phyloP scores from a whole-genome alignment of 179 eudicot species.

The Spinacia oleracea region DNA sequence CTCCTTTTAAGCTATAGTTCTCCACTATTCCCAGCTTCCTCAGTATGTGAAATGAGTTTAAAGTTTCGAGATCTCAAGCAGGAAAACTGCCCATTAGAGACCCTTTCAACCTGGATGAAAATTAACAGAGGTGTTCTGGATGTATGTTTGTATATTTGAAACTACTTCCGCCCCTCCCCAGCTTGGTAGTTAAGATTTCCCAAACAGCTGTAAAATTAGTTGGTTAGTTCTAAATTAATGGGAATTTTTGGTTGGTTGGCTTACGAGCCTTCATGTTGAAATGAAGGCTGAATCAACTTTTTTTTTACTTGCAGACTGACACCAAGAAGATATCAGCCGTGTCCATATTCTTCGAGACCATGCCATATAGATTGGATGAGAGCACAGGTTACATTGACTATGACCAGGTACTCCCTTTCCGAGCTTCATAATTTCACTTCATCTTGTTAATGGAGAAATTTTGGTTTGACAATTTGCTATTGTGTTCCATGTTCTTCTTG shows the following conservation, averaged over 20 bases:
- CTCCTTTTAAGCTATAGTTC: background rate
- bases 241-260: background rate
- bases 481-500: background rate
- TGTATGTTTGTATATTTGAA: background rate
- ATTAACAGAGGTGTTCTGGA: background rate
- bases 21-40: background rate
- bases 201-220: background rate
- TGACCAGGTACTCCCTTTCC: slow-evolving; percentile 63
- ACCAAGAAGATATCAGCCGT: slow-evolving; percentile 97
- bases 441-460: background rate
- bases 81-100: background rate
- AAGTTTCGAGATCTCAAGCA: background rate
- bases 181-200: background rate
- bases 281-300: background rate
- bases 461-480: background rate
- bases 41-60: background rate
- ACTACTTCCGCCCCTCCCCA: background rate
- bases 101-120: background rate
- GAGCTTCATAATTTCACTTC: slow-evolving; percentile 3
- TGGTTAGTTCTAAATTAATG: background rate
- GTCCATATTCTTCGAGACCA: slow-evolving; percentile 93
- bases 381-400: slow-evolving; percentile 93
- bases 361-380: slow-evolving; percentile 94
- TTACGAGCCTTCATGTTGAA: background rate
- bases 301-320: slow-evolving; percentile 62